phyloP scores from a whole-genome alignment of 2,329 filamentous ascomycete genomes.

The Stagonosporopsis cucurbitacearum region DNA sequence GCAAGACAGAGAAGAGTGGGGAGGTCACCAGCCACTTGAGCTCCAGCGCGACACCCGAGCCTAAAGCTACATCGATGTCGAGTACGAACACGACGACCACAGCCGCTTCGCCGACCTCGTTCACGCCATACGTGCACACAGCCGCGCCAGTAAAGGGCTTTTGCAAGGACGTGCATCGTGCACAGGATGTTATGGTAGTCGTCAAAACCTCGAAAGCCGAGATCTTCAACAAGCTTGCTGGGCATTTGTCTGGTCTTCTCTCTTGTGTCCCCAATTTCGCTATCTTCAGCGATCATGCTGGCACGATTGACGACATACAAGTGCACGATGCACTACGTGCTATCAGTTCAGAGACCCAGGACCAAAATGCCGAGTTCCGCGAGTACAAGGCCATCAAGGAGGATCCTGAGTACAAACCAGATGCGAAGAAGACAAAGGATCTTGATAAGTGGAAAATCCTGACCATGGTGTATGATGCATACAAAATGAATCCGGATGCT shows the following conservation, averaged over 20 bases:
- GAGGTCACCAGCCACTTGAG: not conserved
- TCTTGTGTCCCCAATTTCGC: slow-evolving; percentile 62
- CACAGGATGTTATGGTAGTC: slow-evolving; percentile 62
- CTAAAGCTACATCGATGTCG: slow-evolving; percentile 13
- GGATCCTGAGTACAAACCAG: slow-evolving; percentile 52
- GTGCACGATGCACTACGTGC: slow-evolving; percentile 59
- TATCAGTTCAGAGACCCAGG: slow-evolving; percentile 44
- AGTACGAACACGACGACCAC: slow-evolving; percentile 10
- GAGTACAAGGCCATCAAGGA: slow-evolving; percentile 58
- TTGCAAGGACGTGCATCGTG: slow-evolving; percentile 40
- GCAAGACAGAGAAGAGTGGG: slow-evolving; percentile 11
- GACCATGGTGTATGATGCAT: slow-evolving; percentile 60
- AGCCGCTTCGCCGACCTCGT: slow-evolving; percentile 3
- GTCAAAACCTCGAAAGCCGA: slow-evolving; percentile 67
- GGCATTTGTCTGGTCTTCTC: slow-evolving; percentile 62
- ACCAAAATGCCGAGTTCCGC: slow-evolving; percentile 56
- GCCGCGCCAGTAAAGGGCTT: slow-evolving; percentile 11
- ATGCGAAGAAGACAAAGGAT: slow-evolving; percentile 54
- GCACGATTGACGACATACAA: slow-evolving; percentile 58
- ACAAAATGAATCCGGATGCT: slow-evolving; percentile 40
- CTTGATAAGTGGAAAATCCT: slow-evolving; percentile 67
- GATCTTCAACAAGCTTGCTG: slow-evolving; percentile 60
- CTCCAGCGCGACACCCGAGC: slow-evolving; percentile 4
- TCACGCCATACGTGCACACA: slow-evolving; percentile 3
- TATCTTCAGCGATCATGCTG: slow-evolving; percentile 65